Base-by-base conservation (phyloP, 2,329 filamentous ascomycete species). In the Hypoxylon sp. region DNA sequence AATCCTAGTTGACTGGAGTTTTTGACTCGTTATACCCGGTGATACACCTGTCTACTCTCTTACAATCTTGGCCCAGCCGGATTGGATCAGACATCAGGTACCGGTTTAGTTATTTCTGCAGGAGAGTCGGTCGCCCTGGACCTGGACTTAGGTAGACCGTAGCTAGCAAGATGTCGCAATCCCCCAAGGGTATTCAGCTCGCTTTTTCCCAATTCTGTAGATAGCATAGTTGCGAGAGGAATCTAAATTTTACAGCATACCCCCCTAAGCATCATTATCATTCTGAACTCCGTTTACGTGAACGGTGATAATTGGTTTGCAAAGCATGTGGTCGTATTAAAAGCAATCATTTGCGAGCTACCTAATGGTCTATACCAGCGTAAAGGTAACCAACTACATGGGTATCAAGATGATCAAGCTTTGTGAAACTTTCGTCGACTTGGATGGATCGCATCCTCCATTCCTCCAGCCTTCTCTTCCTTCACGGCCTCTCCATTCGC, bases 361-460 rank as follows among this genome's bases (percentile, higher is more conserved):
- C 37, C 37, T 41, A 41, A 6, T 32, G 16, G 23, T 16, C 8
- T 53, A 32, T 30, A 50, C n/a, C 51, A n/a, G 3, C 32, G 37
- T 25, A 27, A 23, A 25, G 29, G 30, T 14, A 45, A 14, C 32
- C 43, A 46, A 39, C 21, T 47, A 27, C 53, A 9, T 29, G 30
- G 47, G 47, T 57, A 63, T 62, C 51, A 45, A 46, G 39, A 45
- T 27, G 32, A 58, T 51, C 50, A 27, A 16, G 50, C 61, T 39
- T 68, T 67, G 47, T 46, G 70, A 46, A 75, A 63, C 39, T 55
- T 82, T 61, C 83, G 76, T 27, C 85, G 81, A 68, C 85, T 87
- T 2, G 86, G 85, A 68, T 88, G 86, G 47, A 88, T 82, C 61
- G 76, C 76, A 45, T 69, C 66, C 27, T 67, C 67, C 12, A 65